Percentiles rank a stretch among this genome's conserved stretches.
These are phyloP conservation scores for Corniculantispora saksenae DNA, from an alignment of 2,329 filamentous ascomycete species.

Conservation along the genomic window DNA sequence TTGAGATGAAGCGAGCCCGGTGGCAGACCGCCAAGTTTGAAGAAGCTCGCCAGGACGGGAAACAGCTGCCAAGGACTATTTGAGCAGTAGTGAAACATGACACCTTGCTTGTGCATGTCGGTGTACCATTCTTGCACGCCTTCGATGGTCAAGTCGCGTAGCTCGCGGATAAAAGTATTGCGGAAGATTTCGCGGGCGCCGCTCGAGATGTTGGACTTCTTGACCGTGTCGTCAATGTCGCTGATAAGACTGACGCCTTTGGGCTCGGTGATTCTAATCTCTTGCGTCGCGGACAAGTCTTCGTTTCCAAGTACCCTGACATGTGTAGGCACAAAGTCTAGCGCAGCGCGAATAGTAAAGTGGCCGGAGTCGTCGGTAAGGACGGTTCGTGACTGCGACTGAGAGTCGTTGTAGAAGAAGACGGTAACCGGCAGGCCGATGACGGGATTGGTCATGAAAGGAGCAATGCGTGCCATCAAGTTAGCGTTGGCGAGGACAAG, in stretches of 20 bases:
- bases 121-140: slow-evolving; percentile 91
- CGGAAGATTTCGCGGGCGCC: slow-evolving; percentile 94
- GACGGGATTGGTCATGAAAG: slow-evolving; percentile 85
- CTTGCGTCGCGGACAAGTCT: slow-evolving; percentile 76
- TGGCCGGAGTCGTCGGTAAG: slow-evolving; percentile 87
- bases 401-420: slow-evolving; percentile 88
- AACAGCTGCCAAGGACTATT: slow-evolving; percentile 99
- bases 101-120: slow-evolving; percentile 73
- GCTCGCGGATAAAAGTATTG: slow-evolving; percentile 89
- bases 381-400: slow-evolving; percentile 81
- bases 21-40: slow-evolving; percentile 77
- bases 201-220: slow-evolving; percentile 84
- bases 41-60: slow-evolving; percentile 83
- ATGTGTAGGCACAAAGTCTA: slow-evolving; percentile 90
- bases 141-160: slow-evolving; percentile 77
- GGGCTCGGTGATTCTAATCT: slow-evolving; percentile 75
- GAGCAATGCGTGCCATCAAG: slow-evolving; percentile 81
- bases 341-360: slow-evolving; percentile 75
- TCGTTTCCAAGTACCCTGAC: slow-evolving; percentile 86
- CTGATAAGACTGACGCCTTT: slow-evolving; percentile 89
- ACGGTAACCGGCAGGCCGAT: slow-evolving; percentile 78
- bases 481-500: slow-evolving; percentile 79
- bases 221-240: slow-evolving; percentile 97
- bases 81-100: slow-evolving; percentile 95
- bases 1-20: slow-evolving; percentile 92